These are phyloP conservation scores for Circinella umbellata DNA, from an alignment of 371 early-diverging fungal species.

Conservation along the genomic window DNA sequence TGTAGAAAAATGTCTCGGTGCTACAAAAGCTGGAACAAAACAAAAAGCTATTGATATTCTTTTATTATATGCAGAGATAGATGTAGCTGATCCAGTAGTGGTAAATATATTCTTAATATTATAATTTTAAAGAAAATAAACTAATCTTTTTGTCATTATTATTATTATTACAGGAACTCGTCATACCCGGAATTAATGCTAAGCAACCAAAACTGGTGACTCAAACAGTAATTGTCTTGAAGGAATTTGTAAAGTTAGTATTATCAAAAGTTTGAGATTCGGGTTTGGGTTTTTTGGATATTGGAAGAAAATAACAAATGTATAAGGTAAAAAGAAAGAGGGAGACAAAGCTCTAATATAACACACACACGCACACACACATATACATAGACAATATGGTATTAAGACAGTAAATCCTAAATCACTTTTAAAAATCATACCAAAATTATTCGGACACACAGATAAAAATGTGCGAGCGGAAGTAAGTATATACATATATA, in stretches of 20 bases:
- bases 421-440: slow-evolving; percentile 82
- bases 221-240: slow-evolving; percentile 71
- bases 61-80: slow-evolving; percentile 87
- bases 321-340: neutral
- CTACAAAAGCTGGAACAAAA: slow-evolving; percentile 83
- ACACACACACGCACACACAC: too few species aligned
- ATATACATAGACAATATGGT: slow-evolving; percentile 70
- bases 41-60: slow-evolving; percentile 80
- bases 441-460: slow-evolving; percentile 89
- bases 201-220: slow-evolving; percentile 94
- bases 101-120: slow-evolving; percentile 33
- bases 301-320: neutral
- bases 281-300: too few species aligned
- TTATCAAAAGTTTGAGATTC: neutral
- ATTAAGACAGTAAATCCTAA: slow-evolving; percentile 78
- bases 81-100: slow-evolving; percentile 82
- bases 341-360: neutral
- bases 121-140: too few species aligned
- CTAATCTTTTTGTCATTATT: slow-evolving; percentile 10
- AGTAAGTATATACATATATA: slow-evolving; percentile 47
- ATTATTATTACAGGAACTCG: slow-evolving; percentile 64
- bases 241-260: slow-evolving; percentile 71
- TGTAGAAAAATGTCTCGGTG: slow-evolving; percentile 89
- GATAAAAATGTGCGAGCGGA: slow-evolving; percentile 94
- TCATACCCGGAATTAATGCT: slow-evolving; percentile 78